Percentiles rank a stretch among this genome's conserved stretches.
Conservation (phyloP, 176 grass and related monocot genomes). For the Aegilops tauschii region DNA sequence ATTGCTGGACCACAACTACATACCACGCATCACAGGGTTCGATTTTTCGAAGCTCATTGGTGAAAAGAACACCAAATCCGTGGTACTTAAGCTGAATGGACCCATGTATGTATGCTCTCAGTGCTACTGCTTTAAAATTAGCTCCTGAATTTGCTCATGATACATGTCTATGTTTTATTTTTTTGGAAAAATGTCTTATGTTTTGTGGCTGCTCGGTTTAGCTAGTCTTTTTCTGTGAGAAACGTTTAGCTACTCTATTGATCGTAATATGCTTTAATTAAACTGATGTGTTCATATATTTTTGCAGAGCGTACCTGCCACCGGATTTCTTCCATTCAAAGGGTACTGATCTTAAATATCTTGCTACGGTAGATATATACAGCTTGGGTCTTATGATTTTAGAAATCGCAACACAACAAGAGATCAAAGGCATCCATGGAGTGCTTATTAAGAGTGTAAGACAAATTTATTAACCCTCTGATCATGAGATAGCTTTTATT, state of each 20-base stretch:
- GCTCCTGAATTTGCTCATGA: background rate
- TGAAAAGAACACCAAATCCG: background rate
- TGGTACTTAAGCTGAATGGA: background rate
- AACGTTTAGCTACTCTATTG: background rate
- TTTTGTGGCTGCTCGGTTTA: background rate
- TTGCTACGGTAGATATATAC: background rate
- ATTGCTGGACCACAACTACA: background rate
- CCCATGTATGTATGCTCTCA: background rate
- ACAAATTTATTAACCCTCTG: background rate
- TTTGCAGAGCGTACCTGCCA: background rate
- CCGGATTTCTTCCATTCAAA: background rate
- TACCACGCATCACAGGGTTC: background rate
- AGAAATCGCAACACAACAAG: background rate
- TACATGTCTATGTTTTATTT: background rate
- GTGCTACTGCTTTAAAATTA: background rate
- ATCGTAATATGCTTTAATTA: background rate
- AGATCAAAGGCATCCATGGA: background rate
- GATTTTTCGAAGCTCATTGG: background rate
- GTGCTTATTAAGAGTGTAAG: background rate
- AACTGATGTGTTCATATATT: background rate
- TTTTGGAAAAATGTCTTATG: background rate
- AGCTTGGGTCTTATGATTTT: background rate
- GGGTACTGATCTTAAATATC: background rate
- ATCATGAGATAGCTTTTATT: background rate
- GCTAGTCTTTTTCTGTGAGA: background rate